These are phyloP conservation scores for Phytophthora litchii DNA, from an alignment of 352 stramenopile species.

Conservation along the genomic window DNA sequence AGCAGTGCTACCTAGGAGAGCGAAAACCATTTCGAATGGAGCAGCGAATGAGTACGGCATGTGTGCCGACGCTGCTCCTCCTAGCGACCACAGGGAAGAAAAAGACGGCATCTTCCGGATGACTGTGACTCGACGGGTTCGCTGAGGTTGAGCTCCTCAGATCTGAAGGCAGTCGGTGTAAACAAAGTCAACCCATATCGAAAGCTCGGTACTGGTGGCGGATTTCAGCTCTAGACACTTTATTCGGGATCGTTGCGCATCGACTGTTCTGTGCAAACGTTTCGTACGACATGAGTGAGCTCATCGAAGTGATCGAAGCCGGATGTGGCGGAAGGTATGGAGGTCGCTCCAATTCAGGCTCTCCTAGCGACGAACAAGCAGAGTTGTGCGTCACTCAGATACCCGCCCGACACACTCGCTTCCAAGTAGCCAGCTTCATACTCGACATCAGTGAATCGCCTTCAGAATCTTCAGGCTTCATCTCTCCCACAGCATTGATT, in stretches of 20 bases:
- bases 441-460: constrained; percentile 1
- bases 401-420: background rate
- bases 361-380: background rate
- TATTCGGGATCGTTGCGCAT: background rate
- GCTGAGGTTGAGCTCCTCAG: background rate
- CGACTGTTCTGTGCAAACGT: background rate
- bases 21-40: background rate
- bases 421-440: background rate
- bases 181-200: background rate
- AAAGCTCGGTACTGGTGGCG: background rate
- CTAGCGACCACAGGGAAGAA: constrained; percentile 1
- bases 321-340: background rate
- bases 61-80: background rate
- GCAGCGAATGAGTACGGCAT: background rate
- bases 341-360: background rate
- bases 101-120: background rate
- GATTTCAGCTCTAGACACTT: background rate
- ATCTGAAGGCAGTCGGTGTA: background rate
- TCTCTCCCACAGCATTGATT: background rate
- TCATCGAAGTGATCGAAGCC: background rate
- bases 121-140: background rate
- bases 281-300: no score
- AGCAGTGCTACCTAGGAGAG: background rate
- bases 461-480: background rate
- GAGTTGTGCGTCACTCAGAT: background rate